Base-by-base conservation (phyloP, 768 basidiomycete genomes). In the Sporobolomyces pararoseus region DNA sequence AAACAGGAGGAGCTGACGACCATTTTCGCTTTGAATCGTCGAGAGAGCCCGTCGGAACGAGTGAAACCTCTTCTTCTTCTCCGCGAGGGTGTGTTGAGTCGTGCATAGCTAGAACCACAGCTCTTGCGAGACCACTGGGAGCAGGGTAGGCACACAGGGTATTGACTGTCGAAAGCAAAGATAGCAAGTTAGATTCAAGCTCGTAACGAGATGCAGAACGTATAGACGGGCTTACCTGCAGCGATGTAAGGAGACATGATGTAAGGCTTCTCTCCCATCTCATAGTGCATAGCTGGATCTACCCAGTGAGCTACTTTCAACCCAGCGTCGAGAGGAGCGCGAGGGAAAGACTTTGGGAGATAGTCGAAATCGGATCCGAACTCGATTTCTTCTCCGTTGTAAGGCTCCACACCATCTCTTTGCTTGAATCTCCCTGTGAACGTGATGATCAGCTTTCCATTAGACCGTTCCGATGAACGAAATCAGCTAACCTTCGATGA, bases 171-270 rank as follows among this genome's bases (percentile, higher is more conserved):
- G 23, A 21, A n/a, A 5, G 37, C 9, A n/a, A 39, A 14, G 6
- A 14, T 6, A 4, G 27, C 1, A 17, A 64, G 2, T 53, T 12
- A 62, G 47, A n/a, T n/a, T n/a, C n/a, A n/a, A n/a, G n/a, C n/a
- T n/a, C n/a, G n/a, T n/a, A n/a, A n/a, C n/a, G 27, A 32, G 19
- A n/a, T n/a, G 57, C n/a, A 35, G 9, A 42, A 42, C 10, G 39
- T 25, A 9, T 46, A 27, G 5, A 27, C n/a, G n/a, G n/a, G 13
- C 57, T 42, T 64, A 39, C 68, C 62, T 34, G 42, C 75, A 32
- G 75, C 75, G 10, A 25, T 32, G 64, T 68, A 72, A 9, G 73
- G 69, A 1, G 49, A 67, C 76, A 77, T 77, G 73, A 77, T 77
- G 67, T 46, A 77, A 0, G 76, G 76, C 7, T 75, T 34, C 2